Evolutionary conservation across 768 basidiomycete species (phyloP).

Genomic region (Pleurotus eryngii): DNA sequence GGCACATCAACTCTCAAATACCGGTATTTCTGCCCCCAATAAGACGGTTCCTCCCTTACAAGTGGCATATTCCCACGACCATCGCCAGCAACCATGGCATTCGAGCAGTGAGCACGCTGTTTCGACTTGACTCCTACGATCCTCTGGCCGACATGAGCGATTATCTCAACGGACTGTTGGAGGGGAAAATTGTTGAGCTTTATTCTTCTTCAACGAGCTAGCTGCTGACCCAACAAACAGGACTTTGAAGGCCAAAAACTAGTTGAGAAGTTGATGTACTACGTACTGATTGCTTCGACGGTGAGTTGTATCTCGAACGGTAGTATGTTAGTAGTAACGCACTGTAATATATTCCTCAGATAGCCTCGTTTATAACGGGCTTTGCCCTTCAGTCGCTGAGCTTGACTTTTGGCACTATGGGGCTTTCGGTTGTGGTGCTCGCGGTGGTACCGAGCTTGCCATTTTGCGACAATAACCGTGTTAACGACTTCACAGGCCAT

Average conservation of each 20-base stretch:
- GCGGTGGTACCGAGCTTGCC: conserved; percentile 34
- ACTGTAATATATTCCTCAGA: conserved; percentile 25
- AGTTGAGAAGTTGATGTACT: conserved; percentile 5
- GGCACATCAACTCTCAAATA: no score
- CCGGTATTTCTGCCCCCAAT: no score
- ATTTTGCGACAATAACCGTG: neutral
- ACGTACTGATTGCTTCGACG: conserved; percentile 5
- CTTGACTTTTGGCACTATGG: conserved; percentile 50
- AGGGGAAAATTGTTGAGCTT: conserved; percentile 8
- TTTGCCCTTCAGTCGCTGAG: conserved; percentile 53
- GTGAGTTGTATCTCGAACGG: neutral
- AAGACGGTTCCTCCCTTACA: no score
- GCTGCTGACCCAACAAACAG: neutral
- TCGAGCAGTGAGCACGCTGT: no score
- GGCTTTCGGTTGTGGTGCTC: conserved; percentile 33
- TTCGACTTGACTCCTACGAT: no score
- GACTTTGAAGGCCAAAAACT: conserved; percentile 9
- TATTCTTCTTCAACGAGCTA: neutral
- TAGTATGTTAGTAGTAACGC: neutral
- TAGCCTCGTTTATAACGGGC: conserved; percentile 53
- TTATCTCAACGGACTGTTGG: neutral
- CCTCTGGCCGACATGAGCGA: neutral
- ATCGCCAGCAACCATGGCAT: neutral
- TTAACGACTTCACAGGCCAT: conserved; percentile 38
- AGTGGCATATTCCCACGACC: neutral